Evolutionary conservation across 2,329 filamentous ascomycete species (phyloP).

Genomic region (Colletotrichum sp.): DNA sequence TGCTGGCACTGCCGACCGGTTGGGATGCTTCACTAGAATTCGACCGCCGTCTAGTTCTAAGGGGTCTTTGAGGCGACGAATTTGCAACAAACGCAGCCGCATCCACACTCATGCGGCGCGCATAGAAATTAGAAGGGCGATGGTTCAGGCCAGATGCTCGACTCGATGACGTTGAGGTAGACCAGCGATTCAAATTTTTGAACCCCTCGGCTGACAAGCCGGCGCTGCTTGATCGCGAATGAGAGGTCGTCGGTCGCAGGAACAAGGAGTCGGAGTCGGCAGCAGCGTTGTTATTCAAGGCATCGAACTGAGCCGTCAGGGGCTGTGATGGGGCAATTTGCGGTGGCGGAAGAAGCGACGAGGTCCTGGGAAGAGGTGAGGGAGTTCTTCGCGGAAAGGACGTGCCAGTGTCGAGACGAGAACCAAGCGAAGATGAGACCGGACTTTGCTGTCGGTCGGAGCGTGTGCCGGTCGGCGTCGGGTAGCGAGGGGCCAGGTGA

Average conservation of each 20-base stretch:
- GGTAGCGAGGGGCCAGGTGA: constrained; percentile 1
- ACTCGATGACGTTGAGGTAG: constrained; percentile 52
- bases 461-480: not conserved
- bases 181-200: constrained; percentile 55
- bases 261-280: not conserved
- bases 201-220: constrained; percentile 42
- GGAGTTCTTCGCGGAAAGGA: not conserved
- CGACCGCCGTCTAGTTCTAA: not conserved
- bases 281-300: not conserved
- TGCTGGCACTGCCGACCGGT: not conserved
- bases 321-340: not conserved
- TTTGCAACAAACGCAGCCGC: not conserved
- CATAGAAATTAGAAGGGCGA: not conserved
- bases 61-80: not conserved
- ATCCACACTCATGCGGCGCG: constrained; percentile 2
- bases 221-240: constrained; percentile 40
- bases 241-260: not conserved
- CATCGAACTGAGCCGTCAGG: not conserved
- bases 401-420: constrained; percentile 1
- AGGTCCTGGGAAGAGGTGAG: constrained; percentile 1
- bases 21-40: constrained; percentile 3
- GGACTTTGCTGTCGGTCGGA: constrained; percentile 11
- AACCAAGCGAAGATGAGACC: constrained; percentile 17
- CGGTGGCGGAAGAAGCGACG: constrained; percentile 3
- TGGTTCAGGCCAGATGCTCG: constrained; percentile 23